A percentile compares a stretch with the other conserved stretches of the same genome.
Evolutionary conservation across 176 grass and related monocot species (phyloP).

Genomic region (Areca catechu): DNA sequence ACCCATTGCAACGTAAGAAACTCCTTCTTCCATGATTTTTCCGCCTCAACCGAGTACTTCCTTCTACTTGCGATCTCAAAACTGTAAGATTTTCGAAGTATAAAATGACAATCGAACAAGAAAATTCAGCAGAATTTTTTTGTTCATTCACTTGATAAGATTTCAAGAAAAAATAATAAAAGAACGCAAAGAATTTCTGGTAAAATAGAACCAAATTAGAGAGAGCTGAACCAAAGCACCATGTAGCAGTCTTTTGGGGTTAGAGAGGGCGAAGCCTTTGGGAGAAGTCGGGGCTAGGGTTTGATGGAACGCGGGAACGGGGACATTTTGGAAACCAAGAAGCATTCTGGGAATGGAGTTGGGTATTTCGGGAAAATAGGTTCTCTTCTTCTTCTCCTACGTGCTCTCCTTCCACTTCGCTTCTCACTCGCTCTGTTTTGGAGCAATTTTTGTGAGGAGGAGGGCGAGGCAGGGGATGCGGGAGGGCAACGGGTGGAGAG

Average conservation of each 20-base stretch:
- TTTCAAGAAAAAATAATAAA: background rate
- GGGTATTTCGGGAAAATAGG: too few species aligned
- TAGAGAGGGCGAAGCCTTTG: background rate
- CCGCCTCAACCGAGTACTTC: background rate
- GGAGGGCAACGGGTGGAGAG: too few species aligned
- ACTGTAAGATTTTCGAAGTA: background rate
- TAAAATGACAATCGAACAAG: background rate
- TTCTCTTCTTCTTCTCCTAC: too few species aligned
- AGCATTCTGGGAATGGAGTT: background rate
- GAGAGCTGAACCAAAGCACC: background rate
- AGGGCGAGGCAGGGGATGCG: too few species aligned
- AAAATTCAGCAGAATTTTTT: too few species aligned
- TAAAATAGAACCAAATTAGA: background rate
- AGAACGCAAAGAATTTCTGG: too few species aligned
- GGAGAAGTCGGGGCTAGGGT: background rate
- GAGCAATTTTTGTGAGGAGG: too few species aligned
- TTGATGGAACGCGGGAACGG: background rate
- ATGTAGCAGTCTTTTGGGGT: too few species aligned
- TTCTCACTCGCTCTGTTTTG: too few species aligned
- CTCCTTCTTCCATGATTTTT: conserved; percentile 15
- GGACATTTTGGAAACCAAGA: background rate
- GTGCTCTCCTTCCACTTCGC: too few species aligned
- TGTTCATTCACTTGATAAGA: too few species aligned
- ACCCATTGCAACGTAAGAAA: conserved; percentile 19
- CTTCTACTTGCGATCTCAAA: background rate